Conservation (phyloP, 805 yeast species). For the Wickerhamiella parazyma region DNA sequence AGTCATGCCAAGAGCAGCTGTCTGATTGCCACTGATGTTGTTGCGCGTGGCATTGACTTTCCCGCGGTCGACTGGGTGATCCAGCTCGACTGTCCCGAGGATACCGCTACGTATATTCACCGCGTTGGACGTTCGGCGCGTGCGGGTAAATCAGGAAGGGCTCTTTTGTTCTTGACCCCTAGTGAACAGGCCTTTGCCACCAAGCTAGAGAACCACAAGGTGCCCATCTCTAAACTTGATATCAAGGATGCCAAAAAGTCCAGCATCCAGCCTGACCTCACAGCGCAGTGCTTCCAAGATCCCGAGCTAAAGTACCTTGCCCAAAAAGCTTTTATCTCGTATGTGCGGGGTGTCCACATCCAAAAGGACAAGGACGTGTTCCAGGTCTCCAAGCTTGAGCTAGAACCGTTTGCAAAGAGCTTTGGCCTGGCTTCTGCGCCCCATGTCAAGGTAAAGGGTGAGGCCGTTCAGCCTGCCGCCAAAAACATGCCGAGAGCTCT, state of each 20-base stretch:
- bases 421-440: constrained; percentile 96
- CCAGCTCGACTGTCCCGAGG: constrained; percentile 86
- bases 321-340: constrained; percentile 90
- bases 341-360: constrained; percentile 67
- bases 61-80: constrained; percentile 94
- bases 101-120: constrained; percentile 76
- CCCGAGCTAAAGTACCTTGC: constrained; percentile 88
- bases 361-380: constrained; percentile 83
- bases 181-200: constrained; percentile 66
- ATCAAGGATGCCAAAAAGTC: constrained; percentile 63
- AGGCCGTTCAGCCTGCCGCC: constrained; percentile 39
- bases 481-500: constrained; percentile 74
- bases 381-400: constrained; percentile 58
- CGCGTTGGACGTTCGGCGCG: constrained; percentile 86
- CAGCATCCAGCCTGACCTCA: constrained; percentile 69
- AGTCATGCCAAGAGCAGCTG: constrained; percentile 68
- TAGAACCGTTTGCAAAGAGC: constrained; percentile 74
- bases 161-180: constrained; percentile 71
- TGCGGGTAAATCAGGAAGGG: constrained; percentile 72
- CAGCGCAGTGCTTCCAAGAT: constrained; percentile 78
- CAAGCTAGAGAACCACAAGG: constrained; percentile 45
- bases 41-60: constrained; percentile 83
- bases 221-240: constrained; percentile 58
- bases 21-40: constrained; percentile 79
- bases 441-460: constrained; percentile 54